A percentile compares a stretch with the other conserved stretches of the same genome.
These are phyloP conservation scores for Rhododendron griersonianum DNA, from an alignment of 148 eudicot genomes.

Conservation along the genomic window DNA sequence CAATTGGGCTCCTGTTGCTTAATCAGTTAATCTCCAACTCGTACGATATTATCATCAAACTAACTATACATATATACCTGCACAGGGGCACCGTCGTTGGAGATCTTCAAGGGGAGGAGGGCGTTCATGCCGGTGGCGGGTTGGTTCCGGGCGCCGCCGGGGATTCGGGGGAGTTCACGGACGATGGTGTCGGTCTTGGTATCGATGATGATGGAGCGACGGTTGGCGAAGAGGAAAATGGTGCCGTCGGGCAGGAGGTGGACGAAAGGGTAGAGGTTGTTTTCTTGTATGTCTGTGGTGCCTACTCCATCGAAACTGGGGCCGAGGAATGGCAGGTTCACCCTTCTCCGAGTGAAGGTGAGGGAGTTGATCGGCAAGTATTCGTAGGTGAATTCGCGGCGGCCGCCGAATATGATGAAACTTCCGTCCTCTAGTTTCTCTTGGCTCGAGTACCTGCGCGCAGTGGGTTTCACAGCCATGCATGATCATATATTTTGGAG, in stretches of 20 bases:
- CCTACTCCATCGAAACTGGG: conserved; percentile 3
- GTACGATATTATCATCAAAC: too few species aligned
- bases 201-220: conserved; percentile 43
- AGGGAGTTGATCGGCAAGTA: conserved; percentile 27
- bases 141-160: conserved; percentile 80
- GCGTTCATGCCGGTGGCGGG: conserved; percentile 68
- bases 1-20: too few species aligned
- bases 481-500: neutral
- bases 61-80: neutral
- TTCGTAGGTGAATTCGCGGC: conserved; percentile 55
- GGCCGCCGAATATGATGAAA: conserved; percentile 62
- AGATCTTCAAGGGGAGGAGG: conserved; percentile 52
- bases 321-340: conserved; percentile 40
- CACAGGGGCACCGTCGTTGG: neutral
- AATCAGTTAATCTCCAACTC: too few species aligned
- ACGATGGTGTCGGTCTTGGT: conserved; percentile 32
- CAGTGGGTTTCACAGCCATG: neutral
- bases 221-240: conserved; percentile 67
- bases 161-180: conserved; percentile 42
- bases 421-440: conserved; percentile 43
- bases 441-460: conserved; percentile 51
- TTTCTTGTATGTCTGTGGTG: conserved; percentile 52
- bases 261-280: conserved; percentile 86
- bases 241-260: conserved; percentile 72
- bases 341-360: conserved; percentile 13